Evolutionary conservation across 495 filamentous ascomycete species (phyloP).

Genomic region (Penicillium macrosclerotiorum): DNA sequence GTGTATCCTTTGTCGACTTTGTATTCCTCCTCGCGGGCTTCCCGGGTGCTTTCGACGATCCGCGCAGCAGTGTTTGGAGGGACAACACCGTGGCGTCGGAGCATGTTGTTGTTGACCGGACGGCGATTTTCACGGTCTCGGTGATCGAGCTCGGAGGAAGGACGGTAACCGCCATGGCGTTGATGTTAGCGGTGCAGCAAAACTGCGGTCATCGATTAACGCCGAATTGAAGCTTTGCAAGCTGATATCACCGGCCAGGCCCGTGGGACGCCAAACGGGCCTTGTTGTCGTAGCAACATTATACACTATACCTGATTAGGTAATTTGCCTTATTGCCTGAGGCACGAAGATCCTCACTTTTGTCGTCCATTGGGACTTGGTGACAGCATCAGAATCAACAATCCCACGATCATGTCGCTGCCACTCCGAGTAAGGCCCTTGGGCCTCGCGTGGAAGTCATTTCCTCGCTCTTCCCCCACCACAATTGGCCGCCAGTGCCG

Average conservation of each 20-base stretch:
- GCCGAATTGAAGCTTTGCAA: slow-evolving; percentile 15
- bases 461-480: background rate
- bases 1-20: slow-evolving; percentile 21
- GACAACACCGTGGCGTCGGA: slow-evolving; percentile 44
- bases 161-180: slow-evolving; percentile 40
- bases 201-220: slow-evolving; percentile 15
- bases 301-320: slow-evolving; percentile 20
- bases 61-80: slow-evolving; percentile 45
- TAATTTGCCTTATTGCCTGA: slow-evolving; percentile 19
- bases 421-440: slow-evolving; percentile 12
- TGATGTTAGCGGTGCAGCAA: slow-evolving; percentile 7
- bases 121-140: slow-evolving; percentile 47
- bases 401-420: slow-evolving; percentile 11
- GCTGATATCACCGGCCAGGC: slow-evolving; percentile 25
- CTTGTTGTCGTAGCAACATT: slow-evolving; percentile 45
- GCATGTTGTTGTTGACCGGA: slow-evolving; percentile 49
- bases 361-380: slow-evolving; percentile 1
- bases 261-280: slow-evolving; percentile 15
- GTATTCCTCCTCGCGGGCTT: slow-evolving; percentile 24
- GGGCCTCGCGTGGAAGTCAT: slow-evolving; percentile 6
- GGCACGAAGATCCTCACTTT: slow-evolving; percentile 11
- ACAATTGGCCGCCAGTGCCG: slow-evolving; percentile 4
- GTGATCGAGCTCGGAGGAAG: slow-evolving; percentile 33
- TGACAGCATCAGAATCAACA: background rate
- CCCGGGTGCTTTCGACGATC: slow-evolving; percentile 24